Evolutionary conservation across 441 rosid species (phyloP), one percentile per base, ranked within the genome.

Genomic region (Kokia cookei): DNA sequence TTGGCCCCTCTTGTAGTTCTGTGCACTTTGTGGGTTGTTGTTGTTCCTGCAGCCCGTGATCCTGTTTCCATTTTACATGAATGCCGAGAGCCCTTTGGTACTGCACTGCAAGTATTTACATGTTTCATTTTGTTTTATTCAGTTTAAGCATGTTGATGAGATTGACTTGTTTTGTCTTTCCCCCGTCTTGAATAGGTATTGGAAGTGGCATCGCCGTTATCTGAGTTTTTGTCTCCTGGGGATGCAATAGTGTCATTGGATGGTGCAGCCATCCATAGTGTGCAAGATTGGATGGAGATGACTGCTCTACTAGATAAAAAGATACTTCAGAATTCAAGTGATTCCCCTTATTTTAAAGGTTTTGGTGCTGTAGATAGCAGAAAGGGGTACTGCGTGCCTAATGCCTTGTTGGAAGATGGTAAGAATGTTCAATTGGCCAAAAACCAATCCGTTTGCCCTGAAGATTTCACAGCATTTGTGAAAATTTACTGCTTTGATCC

Each of bases 381-480:
- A 73, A 93, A 86, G 84, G 95, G 94, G 29, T 93, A 91, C 73
- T 93, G 97, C 75, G 84, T 91, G 29, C 90, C 93, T 67, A 53
- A 53, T 71, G 75, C 83, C 78, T 13, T 84, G 85, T 73, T 83
- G n/a, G 88, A 87, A 83, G 86, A 86, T 75, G 83, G 86, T 65
- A 48, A 69, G 67, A 74, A 79, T 47, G 80, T 80, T 60, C 75
- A 66, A 73, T 68, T 81, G 73, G 84, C 68, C 14, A 85, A 79
- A 35, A 77, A 84, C 69, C 81, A 76, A 47, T 81, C 76, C 35
- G 75, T 82, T 67, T 95, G 98, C 80, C 90, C 92, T n/a, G 40
- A 68, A 67, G 88, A 87, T 76, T 84, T 91, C 37, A 76, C 83
- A 40, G 84, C 79, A 43, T 95, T 93, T 79, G 22, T 47, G 58